Evolutionary conservation across 768 basidiomycete species (phyloP), one percentile per base, ranked within the genome.

Genomic region (Panellus pusillus): DNA sequence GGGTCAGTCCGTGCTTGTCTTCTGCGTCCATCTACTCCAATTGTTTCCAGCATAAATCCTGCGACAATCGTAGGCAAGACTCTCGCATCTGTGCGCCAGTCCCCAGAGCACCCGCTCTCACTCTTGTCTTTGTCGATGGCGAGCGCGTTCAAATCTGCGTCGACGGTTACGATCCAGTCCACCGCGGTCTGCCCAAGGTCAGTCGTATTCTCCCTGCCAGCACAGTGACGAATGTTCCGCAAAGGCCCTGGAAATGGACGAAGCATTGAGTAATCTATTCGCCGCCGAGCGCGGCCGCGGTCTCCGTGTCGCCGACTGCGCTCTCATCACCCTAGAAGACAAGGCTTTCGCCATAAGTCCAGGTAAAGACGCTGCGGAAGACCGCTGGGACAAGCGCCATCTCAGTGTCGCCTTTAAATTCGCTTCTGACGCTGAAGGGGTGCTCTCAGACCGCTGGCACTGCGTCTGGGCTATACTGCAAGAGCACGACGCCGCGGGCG

Each of bases 381-480:
- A 64, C 44, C 62, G 64, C 28, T 79, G 78, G 78, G 73, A 76
- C 62, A 77, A 80, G 62, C 67, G 70, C 24, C 78, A 80, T 61
- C 67, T 72, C 20, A 77, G 60, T 19, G 68, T 86, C 18, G 83
- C 80, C 18, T 69, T 86, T 68, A 83, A 82, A 58, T 83, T 83
- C 54, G 65, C 70, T 38, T 77, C 74, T 65, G 68, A 73, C 39
- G 53, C 9, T 7, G 9, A 9, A 7, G 32, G 32, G 9, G 32
- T 35, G 32, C 32, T 35, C 32, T 35, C 32, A 11, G 32, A 35
- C 14, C 32, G 32, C 9, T 87, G 84, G 84, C 81, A 83, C 53
- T 84, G 82, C 66, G 75, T 86, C 32, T 86, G 81, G 82, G 83
- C 82, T n/a, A 76, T 74, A 24, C 72, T 84, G 54, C 71, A 75